phyloP scores from a whole-genome alignment of 331 rosid genomes.

The Acacia concinna region DNA sequence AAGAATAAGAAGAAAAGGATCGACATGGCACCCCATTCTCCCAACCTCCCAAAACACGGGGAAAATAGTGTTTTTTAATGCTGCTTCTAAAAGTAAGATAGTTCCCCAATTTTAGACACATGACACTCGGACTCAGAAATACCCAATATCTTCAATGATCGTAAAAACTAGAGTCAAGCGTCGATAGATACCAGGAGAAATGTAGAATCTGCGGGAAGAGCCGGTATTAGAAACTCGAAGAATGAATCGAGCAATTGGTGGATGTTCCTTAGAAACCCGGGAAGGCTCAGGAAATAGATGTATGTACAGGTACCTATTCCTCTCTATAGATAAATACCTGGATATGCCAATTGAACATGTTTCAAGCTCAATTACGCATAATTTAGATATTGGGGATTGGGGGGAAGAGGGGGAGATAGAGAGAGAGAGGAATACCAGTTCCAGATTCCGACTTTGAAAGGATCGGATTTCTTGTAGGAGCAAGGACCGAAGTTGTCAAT shows the following conservation, averaged over 20 bases:
- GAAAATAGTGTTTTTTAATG: neutral
- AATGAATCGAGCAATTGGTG: constrained; percentile 77
- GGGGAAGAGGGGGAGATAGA: neutral
- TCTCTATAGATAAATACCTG: constrained; percentile 69
- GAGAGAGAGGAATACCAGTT: constrained; percentile 52
- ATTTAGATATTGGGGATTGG: neutral
- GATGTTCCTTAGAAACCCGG: constrained; percentile 63
- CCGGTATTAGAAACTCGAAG: constrained; percentile 64
- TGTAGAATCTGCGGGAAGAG: constrained; percentile 51
- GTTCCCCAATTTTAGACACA: neutral
- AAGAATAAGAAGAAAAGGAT: neutral
- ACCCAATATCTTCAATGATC: neutral
- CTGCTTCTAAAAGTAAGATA: neutral
- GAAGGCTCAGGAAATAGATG: constrained; percentile 85
- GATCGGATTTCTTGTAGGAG: constrained; percentile 66
- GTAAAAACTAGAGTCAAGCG: neutral
- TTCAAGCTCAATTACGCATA: neutral
- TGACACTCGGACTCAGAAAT: neutral
- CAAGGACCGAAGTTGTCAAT: constrained; percentile 72
- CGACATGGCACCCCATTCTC: neutral
- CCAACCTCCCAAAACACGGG: neutral
- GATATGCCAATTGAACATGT: constrained; percentile 22
- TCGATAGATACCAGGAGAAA: constrained; percentile 60
- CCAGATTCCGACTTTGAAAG: constrained; percentile 91
- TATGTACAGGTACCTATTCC: constrained; percentile 64